Evolutionary conservation across 2,329 filamentous ascomycete genomes (phyloP), one percentile per base, ranked within the genome.

Genomic region (Sclerotinia subarctica): DNA sequence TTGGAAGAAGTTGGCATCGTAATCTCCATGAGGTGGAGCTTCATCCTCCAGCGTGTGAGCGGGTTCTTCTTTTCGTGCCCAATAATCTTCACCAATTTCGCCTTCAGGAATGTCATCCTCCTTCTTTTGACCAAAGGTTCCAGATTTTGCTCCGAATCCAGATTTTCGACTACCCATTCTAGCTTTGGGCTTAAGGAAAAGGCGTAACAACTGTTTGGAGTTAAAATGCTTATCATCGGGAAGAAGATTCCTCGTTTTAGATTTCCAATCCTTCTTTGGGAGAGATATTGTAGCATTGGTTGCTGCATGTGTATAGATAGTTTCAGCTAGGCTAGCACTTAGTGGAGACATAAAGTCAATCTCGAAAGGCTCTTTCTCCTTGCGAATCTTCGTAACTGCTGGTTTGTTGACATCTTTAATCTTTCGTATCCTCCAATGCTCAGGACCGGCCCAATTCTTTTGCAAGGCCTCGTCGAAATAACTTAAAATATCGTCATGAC

Each of bases 191-290:
- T 99, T 99, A 38, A 98, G 84, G 84, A 98, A 99, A 1, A 99
- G 85, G 63, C 88, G 91, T 8, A 98, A 83, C 0, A 99, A 83
- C 72, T 96, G 92, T 76, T 91, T 91, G 11, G 94, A 98, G 81
- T 94, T 97, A 82, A 99, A 98, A 78, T 98, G 94, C 79, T 97
- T 97, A 80, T 99, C 95, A 76, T 99, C 95, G 2, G 96, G 94
- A 5, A 99, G 87, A 3, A 99, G 85, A 77, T 99, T 97, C 60
- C 93, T 87, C 1, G 91, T 93, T 79, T 96, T 97, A 51, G 92
- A 95, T 78, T 92, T 95, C 93, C 94, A 96, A 78, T 98, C 93
- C 73, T 94, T 92, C 81, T 96, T 97, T 24, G 94, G 91, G 73
- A 99, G 79, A 58, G 88, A 92, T 73, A 98, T 96, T 51, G 88